These are phyloP conservation scores for Hansenula sp. DNA, from an alignment of 1,139 yeast species.

Conservation along the genomic window DNA sequence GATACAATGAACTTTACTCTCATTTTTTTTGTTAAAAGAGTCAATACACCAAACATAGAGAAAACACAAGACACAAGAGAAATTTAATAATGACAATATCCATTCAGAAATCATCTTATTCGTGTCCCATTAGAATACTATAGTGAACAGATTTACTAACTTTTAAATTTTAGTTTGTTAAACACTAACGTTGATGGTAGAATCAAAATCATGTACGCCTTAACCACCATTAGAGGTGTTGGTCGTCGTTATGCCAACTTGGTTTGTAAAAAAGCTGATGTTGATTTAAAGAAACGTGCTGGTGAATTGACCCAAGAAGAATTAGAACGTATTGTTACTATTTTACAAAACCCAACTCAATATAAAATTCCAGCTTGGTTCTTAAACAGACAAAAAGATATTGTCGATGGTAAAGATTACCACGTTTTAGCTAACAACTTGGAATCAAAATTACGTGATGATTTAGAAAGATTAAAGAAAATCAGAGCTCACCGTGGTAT, in stretches of 20 bases:
- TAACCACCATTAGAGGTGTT: slow-evolving; percentile 99
- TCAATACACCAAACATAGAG: too few relatives aligned
- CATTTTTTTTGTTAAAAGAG: too few relatives aligned
- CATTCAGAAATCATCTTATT: too few relatives aligned
- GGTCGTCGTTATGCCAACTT: slow-evolving; percentile 99
- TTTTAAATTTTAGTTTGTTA: slow-evolving; percentile 66
- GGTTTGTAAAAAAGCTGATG: slow-evolving; percentile 99
- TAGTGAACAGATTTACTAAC: slow-evolving; percentile 21
- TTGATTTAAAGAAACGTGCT: slow-evolving; percentile 97
- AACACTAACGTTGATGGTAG: slow-evolving; percentile 99
- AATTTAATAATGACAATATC: too few relatives aligned
- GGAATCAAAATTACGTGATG: slow-evolving; percentile 99
- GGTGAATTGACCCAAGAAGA: slow-evolving; percentile 99
- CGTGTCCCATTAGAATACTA: too few relatives aligned
- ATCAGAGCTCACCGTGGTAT: slow-evolving; percentile 99
- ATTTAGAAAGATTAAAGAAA: slow-evolving; percentile 99
- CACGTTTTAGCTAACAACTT: slow-evolving; percentile 98
- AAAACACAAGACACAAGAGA: too few relatives aligned
- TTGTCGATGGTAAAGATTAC: slow-evolving; percentile 98
- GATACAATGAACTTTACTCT: too few relatives aligned
- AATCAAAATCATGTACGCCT: slow-evolving; percentile 99
- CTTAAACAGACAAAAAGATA: slow-evolving; percentile 99
- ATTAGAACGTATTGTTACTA: slow-evolving; percentile 99
- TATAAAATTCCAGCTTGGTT: slow-evolving; percentile 99
- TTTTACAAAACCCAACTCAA: slow-evolving; percentile 99